phyloP scores from a whole-genome alignment of 2,329 filamentous ascomycete genomes.

The Aspergillus ibericus region DNA sequence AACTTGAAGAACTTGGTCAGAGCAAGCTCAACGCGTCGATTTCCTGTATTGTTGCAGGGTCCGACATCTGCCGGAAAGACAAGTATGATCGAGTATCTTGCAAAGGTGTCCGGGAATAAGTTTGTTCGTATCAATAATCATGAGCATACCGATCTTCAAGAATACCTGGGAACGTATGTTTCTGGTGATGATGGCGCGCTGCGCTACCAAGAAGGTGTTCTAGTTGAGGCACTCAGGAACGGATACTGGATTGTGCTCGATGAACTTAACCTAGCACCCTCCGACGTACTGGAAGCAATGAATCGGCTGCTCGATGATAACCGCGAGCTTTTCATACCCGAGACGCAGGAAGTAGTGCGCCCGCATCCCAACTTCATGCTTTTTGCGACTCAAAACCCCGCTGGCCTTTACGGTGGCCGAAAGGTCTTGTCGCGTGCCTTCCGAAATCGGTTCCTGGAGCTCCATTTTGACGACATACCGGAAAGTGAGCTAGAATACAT shows the following conservation, averaged over 20 bases:
- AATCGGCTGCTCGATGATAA: conserved; percentile 97
- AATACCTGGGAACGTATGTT: conserved; percentile 93
- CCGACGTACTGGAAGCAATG: conserved; percentile 92
- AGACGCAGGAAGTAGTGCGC: conserved; percentile 90
- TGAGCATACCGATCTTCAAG: conserved; percentile 96
- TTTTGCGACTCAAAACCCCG: conserved; percentile 96
- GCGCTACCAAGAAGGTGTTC: conserved; percentile 85
- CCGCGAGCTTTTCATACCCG: conserved; percentile 88
- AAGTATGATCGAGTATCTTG: conserved; percentile 98
- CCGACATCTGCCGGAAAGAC: conserved; percentile 98
- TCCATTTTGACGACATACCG: conserved; percentile 98
- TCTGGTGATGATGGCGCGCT: conserved; percentile 83
- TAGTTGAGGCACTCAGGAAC: conserved; percentile 87
- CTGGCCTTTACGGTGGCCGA: conserved; percentile 89
- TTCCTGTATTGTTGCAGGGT: conserved; percentile 92
- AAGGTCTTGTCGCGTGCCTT: conserved; percentile 94
- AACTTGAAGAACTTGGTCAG: conserved; percentile 94
- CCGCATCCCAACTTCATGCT: conserved; percentile 96
- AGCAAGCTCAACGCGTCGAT: conserved; percentile 86
- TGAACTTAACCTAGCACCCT: conserved; percentile 93
- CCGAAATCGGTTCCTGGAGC: conserved; percentile 91
- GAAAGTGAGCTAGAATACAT: conserved; percentile 92
- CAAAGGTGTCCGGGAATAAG: conserved; percentile 93
- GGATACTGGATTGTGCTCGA: conserved; percentile 98
- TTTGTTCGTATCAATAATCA: conserved; percentile 99